These are phyloP conservation scores for Yamadazyma dendronema DNA, from an alignment of 1,139 yeast genomes.

Conservation along the genomic window DNA sequence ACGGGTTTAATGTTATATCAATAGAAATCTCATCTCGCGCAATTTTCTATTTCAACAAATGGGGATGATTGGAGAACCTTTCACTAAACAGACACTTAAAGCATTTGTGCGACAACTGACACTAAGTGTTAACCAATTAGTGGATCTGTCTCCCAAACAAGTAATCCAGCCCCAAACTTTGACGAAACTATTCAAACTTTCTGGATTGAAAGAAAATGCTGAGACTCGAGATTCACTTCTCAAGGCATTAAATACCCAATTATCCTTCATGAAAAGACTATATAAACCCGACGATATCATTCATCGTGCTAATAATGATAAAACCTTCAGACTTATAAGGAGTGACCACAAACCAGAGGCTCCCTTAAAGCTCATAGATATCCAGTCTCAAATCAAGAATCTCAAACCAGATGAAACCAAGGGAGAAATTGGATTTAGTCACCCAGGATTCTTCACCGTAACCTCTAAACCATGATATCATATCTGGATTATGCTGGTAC, in stretches of 20 bases:
- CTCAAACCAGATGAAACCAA: slow-evolving; percentile 23
- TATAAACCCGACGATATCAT: slow-evolving; percentile 23
- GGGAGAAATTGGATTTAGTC: slow-evolving; percentile 24
- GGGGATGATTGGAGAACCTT: neutral
- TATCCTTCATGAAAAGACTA: slow-evolving; percentile 44
- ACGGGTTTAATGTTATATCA: slow-evolving; percentile 13
- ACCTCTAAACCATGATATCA: too few relatives aligned
- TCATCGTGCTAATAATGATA: slow-evolving; percentile 18
- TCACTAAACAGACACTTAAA: neutral
- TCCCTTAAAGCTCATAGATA: slow-evolving; percentile 23
- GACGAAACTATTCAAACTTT: slow-evolving; percentile 36
- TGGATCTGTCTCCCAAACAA: slow-evolving; percentile 6
- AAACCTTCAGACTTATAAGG: slow-evolving; percentile 33
- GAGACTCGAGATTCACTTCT: slow-evolving; percentile 24
- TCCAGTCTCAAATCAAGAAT: slow-evolving; percentile 22
- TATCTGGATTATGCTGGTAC: too few relatives aligned
- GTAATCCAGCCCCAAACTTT: slow-evolving; percentile 16
- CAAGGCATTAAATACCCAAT: slow-evolving; percentile 40
- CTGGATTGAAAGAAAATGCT: slow-evolving; percentile 39
- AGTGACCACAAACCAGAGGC: slow-evolving; percentile 29
- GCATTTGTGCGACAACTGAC: neutral
- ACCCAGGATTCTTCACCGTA: slow-evolving; percentile 9
- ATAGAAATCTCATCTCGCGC: neutral
- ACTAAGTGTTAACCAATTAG: slow-evolving; percentile 1
- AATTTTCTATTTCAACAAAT: neutral